A percentile compares a stretch with the other conserved stretches of the same genome.
Conservation (phyloP, 306 rosid species). For the Amphicarpaea edgeworthii region DNA sequence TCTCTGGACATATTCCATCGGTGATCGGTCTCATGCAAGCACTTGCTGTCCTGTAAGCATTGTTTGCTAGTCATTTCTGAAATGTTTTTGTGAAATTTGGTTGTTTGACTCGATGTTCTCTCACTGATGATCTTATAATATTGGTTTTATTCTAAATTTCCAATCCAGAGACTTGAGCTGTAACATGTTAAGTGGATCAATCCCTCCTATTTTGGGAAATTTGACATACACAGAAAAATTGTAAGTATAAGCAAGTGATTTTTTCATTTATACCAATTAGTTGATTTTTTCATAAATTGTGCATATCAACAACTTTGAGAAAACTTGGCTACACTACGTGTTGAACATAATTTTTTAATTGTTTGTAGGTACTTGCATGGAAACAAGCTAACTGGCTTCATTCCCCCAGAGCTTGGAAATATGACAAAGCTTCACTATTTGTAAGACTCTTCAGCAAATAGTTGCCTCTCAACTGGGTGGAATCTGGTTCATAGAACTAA, state of each 20-base stretch:
- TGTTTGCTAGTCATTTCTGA: slow-evolving; percentile 14
- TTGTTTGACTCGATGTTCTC: not conserved
- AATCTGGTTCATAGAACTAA: not conserved
- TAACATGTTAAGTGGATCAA: slow-evolving; percentile 79
- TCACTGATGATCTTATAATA: slow-evolving; percentile 7
- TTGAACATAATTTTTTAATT: slow-evolving; percentile 29
- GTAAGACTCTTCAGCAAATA: slow-evolving; percentile 54
- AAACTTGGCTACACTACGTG: not conserved
- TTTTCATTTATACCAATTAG: not conserved
- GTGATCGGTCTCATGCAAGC: slow-evolving; percentile 99
- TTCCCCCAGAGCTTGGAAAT: slow-evolving; percentile 93
- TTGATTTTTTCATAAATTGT: not conserved
- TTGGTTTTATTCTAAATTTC: not conserved
- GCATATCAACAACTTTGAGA: not conserved
- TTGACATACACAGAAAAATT: slow-evolving; percentile 89
- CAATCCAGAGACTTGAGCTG: slow-evolving; percentile 85
- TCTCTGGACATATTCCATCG: slow-evolving; percentile 83
- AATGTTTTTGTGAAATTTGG: slow-evolving; percentile 6
- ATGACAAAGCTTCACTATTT: slow-evolving; percentile 96
- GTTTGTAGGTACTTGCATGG: slow-evolving; percentile 88
- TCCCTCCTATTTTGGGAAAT: slow-evolving; percentile 93
- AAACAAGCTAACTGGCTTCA: slow-evolving; percentile 84
- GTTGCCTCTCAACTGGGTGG: slow-evolving; percentile 4
- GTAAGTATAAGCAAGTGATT: slow-evolving; percentile 57
- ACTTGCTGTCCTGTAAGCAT: slow-evolving; percentile 93